Conservation (phyloP, 768 basidiomycete species). For the Chalciporus chontae region DNA sequence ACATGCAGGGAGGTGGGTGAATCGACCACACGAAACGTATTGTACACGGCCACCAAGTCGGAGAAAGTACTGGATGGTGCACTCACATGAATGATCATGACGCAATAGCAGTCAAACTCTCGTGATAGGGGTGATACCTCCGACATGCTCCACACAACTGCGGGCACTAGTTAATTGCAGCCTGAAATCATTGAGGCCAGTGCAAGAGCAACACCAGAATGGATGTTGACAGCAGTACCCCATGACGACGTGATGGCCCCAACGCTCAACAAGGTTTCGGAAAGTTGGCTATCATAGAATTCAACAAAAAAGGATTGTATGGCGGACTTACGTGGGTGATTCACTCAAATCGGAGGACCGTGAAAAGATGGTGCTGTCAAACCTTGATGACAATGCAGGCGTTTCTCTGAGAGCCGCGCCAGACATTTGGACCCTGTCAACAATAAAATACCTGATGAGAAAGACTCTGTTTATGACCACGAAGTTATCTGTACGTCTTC, state of each 20-base stretch:
- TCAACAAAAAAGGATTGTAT: conserved; percentile 6
- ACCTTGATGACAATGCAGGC: conserved; percentile 18
- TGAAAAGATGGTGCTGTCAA: conserved; percentile 27
- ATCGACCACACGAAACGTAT: conserved; percentile 1
- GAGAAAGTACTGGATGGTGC: not conserved
- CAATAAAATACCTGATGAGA: conserved; percentile 23
- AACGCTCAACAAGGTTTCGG: conserved; percentile 1
- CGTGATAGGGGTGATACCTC: no score
- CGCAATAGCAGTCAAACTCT: no score
- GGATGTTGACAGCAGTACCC: not conserved
- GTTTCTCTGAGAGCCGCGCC: conserved; percentile 8
- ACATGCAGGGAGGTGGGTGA: conserved; percentile 13
- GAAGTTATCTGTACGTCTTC: conserved; percentile 11
- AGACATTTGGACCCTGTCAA: conserved; percentile 27
- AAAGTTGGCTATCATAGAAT: conserved; percentile 12
- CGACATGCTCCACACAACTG: not conserved
- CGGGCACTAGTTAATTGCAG: not conserved
- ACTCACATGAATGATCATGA: not conserved
- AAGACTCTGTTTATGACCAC: conserved; percentile 18
- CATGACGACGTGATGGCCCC: conserved; percentile 17
- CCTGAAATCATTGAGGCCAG: not conserved
- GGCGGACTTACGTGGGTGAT: conserved; percentile 21
- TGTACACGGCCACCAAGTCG: conserved; percentile 4
- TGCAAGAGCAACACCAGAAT: not conserved
- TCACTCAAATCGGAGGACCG: conserved; percentile 15